Conservation (phyloP, 371 early-diverging fungal species). For the Saksenaea vasiformis region DNA sequence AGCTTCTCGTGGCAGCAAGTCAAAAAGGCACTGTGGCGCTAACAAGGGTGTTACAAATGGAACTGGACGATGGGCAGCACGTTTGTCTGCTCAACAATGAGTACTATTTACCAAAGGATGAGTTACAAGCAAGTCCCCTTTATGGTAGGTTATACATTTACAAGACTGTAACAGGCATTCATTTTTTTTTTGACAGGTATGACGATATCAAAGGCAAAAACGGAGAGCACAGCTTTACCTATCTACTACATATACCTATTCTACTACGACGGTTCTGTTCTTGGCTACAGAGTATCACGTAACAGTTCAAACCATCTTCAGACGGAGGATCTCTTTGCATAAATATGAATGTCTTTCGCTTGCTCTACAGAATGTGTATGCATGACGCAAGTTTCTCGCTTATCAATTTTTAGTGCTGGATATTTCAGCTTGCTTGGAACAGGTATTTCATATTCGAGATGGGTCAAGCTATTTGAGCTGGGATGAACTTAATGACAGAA, state of each 20-base stretch:
- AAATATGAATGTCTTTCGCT: not conserved
- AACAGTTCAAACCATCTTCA: constrained; percentile 7
- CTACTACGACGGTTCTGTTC: constrained; percentile 36
- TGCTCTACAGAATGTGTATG: not conserved
- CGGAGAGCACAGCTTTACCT: constrained; percentile 20
- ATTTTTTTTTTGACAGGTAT: constrained; percentile 22
- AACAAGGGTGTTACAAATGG: constrained; percentile 37
- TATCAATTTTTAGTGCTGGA: too few species aligned
- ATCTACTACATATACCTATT: constrained; percentile 36
- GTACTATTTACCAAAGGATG: constrained; percentile 33
- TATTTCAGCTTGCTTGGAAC: too few species aligned
- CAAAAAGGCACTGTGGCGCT: constrained; percentile 52
- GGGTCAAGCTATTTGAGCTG: too few species aligned
- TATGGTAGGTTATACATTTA: constrained; percentile 32
- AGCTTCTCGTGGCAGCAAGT: constrained; percentile 38
- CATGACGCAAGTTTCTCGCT: not conserved
- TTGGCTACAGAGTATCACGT: constrained; percentile 38
- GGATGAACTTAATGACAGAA: too few species aligned
- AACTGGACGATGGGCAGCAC: constrained; percentile 30
- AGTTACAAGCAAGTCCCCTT: constrained; percentile 33
- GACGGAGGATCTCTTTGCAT: not conserved
- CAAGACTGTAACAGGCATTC: not conserved
- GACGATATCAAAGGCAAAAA: constrained; percentile 28
- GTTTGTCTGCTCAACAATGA: constrained; percentile 44
- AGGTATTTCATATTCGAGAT: too few species aligned